Evolutionary conservation across 495 filamentous ascomycete species (phyloP), one percentile per base, ranked within the genome.

Genomic region (Achaetomiella virescens): DNA sequence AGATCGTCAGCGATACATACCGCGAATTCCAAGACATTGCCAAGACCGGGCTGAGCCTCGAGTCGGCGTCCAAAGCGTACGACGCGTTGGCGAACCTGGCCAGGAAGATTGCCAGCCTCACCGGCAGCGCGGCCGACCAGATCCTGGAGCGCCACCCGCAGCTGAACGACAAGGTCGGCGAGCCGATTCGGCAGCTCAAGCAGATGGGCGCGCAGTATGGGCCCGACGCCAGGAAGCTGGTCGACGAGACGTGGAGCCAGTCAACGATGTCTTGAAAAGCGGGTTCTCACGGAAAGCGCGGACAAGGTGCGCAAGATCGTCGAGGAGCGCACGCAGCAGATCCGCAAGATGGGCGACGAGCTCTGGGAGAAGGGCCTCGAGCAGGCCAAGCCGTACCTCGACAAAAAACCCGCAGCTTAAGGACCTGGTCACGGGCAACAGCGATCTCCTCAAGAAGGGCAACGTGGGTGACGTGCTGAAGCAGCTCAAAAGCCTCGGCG

Each of bases 391-490:
- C 79, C 81, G 2, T 80, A 78, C 25, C 75, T 87, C 2, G 84
- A 88, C 48, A 85, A 86, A 74, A n/a, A 83, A 73, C 59, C 84
- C 84, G 6, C 64, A 82, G 69, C 69, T 86, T 56, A 86, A 85
- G 74, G 61, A 85, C 64, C 54, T 87, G 35, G 62, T 87, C 8
- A 81, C 82, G 65, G 66, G 82, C 45, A 87, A 89, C 63, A 74
- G 69, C 15, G 79, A 82, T 29, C 37, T 72, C 0, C 62, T 89
- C 59, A 87, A 85, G 72, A 62, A 76, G 55, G 80, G 81, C 21
- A 82, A 85, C 55, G 72, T 78, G 31, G 55, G 69, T 14, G 80
- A 80, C 53, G 56, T 86, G 0, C 80, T 75, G 60, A 67, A 78
- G 41, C 72, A 78, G 54, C 68, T 82, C 40, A 81, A 78, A 66